These are phyloP conservation scores for Globisporangium radiosum DNA, from an alignment of 352 stramenopile species.

Conservation along the genomic window DNA sequence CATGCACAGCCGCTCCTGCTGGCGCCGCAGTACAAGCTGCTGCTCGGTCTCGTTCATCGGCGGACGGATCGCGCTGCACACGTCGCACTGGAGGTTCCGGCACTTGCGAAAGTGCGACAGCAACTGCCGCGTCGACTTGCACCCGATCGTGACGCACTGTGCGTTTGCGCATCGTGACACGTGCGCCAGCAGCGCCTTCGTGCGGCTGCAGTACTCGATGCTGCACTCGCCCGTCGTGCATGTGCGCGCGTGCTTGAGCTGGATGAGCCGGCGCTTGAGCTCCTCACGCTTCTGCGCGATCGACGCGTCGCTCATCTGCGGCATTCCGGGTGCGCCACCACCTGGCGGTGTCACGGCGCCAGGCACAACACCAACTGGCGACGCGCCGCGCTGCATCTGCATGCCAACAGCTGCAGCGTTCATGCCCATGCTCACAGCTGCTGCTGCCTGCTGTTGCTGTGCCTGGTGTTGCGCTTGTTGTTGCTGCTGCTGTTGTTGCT, in stretches of 20 bases:
- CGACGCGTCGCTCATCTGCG: conserved; percentile 72
- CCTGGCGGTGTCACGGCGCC: conserved; percentile 20
- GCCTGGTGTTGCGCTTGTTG: conserved; percentile 20
- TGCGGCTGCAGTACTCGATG: conserved; percentile 80
- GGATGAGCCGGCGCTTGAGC: conserved; percentile 76
- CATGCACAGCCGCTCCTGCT: conserved; percentile 86
- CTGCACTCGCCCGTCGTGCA: conserved; percentile 65
- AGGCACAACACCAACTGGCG: conserved; percentile 11
- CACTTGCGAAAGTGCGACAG: conserved; percentile 87
- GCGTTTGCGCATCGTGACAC: conserved; percentile 81
- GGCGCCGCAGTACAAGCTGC: conserved; percentile 72
- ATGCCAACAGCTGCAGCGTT: conserved; percentile 9
- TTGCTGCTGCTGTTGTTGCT: conserved; percentile 18
- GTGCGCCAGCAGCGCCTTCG: conserved; percentile 72
- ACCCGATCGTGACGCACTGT: conserved; percentile 81
- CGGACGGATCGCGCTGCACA: conserved; percentile 83
- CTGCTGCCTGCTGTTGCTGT: neutral
- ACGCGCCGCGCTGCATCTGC: conserved; percentile 10
- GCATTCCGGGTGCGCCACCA: conserved; percentile 34
- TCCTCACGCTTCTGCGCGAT: conserved; percentile 84
- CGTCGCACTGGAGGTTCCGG: conserved; percentile 80
- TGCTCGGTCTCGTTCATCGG: conserved; percentile 85
- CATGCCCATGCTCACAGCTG: conserved; percentile 12
- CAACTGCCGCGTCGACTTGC: conserved; percentile 82
- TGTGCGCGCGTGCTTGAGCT: conserved; percentile 83